Evolutionary conservation across 2,329 filamentous ascomycete genomes (phyloP).

Genomic region (Aureobasidium melanogenum): DNA sequence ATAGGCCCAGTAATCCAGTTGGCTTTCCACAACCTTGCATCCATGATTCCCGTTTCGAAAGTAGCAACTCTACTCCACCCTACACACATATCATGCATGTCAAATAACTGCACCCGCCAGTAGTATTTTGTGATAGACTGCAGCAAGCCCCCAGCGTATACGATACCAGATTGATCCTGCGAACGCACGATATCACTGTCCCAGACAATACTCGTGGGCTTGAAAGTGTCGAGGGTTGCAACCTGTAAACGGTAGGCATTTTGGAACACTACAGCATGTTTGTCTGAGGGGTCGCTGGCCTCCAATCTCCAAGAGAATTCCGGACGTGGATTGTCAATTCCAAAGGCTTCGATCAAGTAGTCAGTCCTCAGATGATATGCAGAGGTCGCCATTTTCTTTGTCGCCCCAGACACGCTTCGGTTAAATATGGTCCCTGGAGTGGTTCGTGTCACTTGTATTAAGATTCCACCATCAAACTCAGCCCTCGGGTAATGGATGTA

Average conservation of each 20-base stretch:
- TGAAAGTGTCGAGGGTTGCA: background rate
- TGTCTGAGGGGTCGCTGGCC: background rate
- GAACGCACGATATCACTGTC: background rate
- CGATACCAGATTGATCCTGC: background rate
- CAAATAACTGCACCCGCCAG: background rate
- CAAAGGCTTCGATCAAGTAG: background rate
- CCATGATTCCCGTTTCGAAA: constrained; percentile 3
- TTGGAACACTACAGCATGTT: background rate
- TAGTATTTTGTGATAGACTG: constrained; percentile 1
- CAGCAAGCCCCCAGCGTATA: background rate
- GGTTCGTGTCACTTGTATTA: background rate
- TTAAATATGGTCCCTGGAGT: background rate
- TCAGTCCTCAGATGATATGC: constrained; percentile 4
- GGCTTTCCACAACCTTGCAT: constrained; percentile 5
- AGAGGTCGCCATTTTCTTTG: background rate
- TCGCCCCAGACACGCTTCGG: background rate
- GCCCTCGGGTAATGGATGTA: background rate
- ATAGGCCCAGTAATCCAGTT: constrained; percentile 9
- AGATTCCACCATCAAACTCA: background rate
- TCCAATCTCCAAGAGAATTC: constrained; percentile 8
- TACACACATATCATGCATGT: background rate
- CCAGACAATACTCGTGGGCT: background rate
- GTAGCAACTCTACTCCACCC: background rate
- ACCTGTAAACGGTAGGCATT: constrained; percentile 2
- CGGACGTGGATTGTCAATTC: constrained; percentile 5